These are phyloP conservation scores for Elongisporangium anandrum DNA, from an alignment of 352 stramenopile genomes.

Conservation along the genomic window DNA sequence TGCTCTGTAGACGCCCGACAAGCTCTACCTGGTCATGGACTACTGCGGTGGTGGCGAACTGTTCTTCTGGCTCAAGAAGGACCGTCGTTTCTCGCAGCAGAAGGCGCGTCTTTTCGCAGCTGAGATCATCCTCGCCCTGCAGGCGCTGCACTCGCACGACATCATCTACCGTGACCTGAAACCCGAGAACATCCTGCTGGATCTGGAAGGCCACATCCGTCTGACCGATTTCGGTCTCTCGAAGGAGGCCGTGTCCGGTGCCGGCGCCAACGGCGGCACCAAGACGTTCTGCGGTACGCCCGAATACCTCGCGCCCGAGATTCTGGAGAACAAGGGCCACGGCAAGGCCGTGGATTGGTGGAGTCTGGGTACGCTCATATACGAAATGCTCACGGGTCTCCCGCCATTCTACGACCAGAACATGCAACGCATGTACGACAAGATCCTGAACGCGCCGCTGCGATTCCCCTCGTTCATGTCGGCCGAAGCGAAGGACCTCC, in stretches of 20 bases:
- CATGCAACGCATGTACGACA: constrained; percentile 94
- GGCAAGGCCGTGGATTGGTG: constrained; percentile 89
- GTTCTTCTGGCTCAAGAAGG: constrained; percentile 96
- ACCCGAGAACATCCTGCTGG: constrained; percentile 94
- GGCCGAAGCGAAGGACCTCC: constrained; percentile 81
- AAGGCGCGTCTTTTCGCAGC: constrained; percentile 90
- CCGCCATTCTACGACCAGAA: constrained; percentile 94
- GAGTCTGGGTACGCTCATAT: constrained; percentile 92
- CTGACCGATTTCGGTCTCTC: constrained; percentile 95
- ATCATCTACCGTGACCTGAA: constrained; percentile 98
- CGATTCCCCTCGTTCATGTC: constrained; percentile 90
- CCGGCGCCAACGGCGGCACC: constrained; percentile 70
- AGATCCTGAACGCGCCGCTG: constrained; percentile 90
- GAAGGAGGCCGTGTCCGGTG: constrained; percentile 89
- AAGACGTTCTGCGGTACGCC: constrained; percentile 93
- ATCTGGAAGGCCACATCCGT: constrained; percentile 92
- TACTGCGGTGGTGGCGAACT: constrained; percentile 93
- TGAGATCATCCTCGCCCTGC: constrained; percentile 92
- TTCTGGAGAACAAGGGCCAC: constrained; percentile 93
- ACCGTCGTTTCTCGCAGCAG: constrained; percentile 91
- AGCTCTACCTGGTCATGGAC: constrained; percentile 94
- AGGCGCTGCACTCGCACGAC: constrained; percentile 91
- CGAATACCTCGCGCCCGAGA: constrained; percentile 94
- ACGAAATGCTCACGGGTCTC: constrained; percentile 92
- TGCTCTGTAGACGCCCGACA: constrained; percentile 84